Base-by-base conservation (phyloP, 108 stramenopile species). In the Skeletonema menzelii region DNA sequence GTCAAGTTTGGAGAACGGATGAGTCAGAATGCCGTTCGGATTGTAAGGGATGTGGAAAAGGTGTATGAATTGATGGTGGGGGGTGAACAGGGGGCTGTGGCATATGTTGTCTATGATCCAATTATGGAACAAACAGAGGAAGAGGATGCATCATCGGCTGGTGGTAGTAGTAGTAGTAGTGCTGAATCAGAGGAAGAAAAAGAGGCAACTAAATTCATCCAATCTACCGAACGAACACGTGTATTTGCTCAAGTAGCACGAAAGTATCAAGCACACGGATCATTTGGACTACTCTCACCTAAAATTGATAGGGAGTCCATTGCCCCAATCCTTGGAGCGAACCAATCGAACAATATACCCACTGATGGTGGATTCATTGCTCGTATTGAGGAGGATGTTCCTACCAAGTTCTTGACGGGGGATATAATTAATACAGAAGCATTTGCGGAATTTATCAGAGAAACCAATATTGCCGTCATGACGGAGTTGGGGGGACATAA, bases 201-300 rank as follows among this genome's bases (percentile, higher is more conserved):
- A 32, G 74, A 76, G 11, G 34, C 60, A 11, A 73, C 75, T 14
- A 75, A 86, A 58, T 14, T 78, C 15, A 57, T 85, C 40, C 81
- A 79, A 57, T 78, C 77, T 0, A 88, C 88, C 14, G 61, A 69
- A 8, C 59, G 84, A 19, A 83, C 85, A 3, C 86, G 88, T 53
- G 66, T 87, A 2, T 95, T 91, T 75, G 59, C 66, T 24, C 83
- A 91, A 59, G 91, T 86, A 30, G 94, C 94, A 13, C 71, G 91
- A 20, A 85, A 87, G 59, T 67, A 78, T 66, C 88, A 88, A 69
- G 88, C 89, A 1, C 72, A 65, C 1, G 85, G 76, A 2, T 70
- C 86, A 38, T 95, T 95, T 72, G 69, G 84, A 4, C 63, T 89
- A 84, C 63, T 91, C 34, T 42, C 79, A 13, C 82, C 77, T 1